Evolutionary conservation across 345 rosid species (phyloP), one percentile per base, ranked within the genome.

Genomic region (Garcia nutans): DNA sequence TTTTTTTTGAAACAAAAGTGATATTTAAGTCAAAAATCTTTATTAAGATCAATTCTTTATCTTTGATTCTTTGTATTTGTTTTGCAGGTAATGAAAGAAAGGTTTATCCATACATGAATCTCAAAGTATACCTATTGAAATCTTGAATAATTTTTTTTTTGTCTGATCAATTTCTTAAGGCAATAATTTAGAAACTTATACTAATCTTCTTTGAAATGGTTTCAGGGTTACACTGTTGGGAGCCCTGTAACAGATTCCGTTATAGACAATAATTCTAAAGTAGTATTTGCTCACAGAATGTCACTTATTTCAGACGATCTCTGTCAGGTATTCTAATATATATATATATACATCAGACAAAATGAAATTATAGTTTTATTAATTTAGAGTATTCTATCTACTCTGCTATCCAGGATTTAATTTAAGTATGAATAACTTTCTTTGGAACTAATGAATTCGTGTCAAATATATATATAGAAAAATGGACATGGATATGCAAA

Each of bases 301-400:
- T 84, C 83, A 42, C 79, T 91, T 6, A 86, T 91, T 65, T 89
- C 92, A 8, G 85, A 85, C n/a, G n/a, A n/a, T n/a, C n/a, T n/a
- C n/a, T n/a, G n/a, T n/a, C n/a, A n/a, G n/a, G n/a, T n/a, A n/a
- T n/a, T n/a, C n/a, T n/a, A n/a, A n/a, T n/a, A n/a, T n/a, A n/a
- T n/a, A n/a, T n/a, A n/a, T n/a, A n/a, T n/a, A n/a, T n/a, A n/a
- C n/a, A n/a, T n/a, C n/a, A n/a, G n/a, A 2, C 2, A 33, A 33
- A 33, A 2, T 5, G 4, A 33, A 33, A 2, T 33, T 33, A 33
- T 33, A 33, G 37, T 33, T 33, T 33, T 33, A 33, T 33, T 33
- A 33, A 33, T 33, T 33, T 33, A 33, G 4, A 33, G 0, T 33
- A 33, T 33, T 1, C 4, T 33, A 33, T 33, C 37, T 33, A 33